Evolutionary conservation across 2,329 filamentous ascomycete species (phyloP).

Genomic region (Colletotrichum sp.): DNA sequence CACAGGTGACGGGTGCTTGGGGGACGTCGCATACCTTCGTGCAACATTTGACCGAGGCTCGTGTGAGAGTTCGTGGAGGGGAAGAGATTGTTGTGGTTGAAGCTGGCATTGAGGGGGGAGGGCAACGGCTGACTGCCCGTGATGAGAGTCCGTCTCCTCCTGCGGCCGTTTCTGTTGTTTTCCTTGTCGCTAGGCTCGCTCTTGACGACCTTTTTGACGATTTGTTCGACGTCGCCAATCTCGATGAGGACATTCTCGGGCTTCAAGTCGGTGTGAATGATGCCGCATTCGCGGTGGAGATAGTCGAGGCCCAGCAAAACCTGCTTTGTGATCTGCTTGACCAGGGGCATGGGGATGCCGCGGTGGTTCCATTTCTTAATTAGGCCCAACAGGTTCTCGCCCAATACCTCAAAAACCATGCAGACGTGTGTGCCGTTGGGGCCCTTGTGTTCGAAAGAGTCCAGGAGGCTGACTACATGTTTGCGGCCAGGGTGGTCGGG

Average conservation of each 20-base stretch:
- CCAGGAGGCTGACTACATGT: constrained; percentile 93
- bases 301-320: constrained; percentile 95
- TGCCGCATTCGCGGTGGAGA: constrained; percentile 95
- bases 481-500: constrained; percentile 91
- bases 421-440: constrained; percentile 96
- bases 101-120: constrained; percentile 91
- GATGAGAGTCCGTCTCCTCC: constrained; percentile 90
- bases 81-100: constrained; percentile 79
- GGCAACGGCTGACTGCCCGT: constrained; percentile 96
- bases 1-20: not conserved
- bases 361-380: constrained; percentile 99
- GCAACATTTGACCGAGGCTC: constrained; percentile 85
- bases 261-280: constrained; percentile 97
- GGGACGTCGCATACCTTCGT: constrained; percentile 66
- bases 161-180: constrained; percentile 88
- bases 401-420: constrained; percentile 98
- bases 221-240: constrained; percentile 98
- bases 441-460: constrained; percentile 97
- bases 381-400: constrained; percentile 90
- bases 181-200: constrained; percentile 78
- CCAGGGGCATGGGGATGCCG: constrained; percentile 93
- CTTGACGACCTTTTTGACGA: constrained; percentile 95
- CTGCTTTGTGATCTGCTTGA: constrained; percentile 99
- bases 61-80: constrained; percentile 67
- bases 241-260: constrained; percentile 98